A percentile compares a stretch with the other conserved stretches of the same genome.
These are phyloP conservation scores for Mucor piriformis DNA, from an alignment of 371 early-diverging fungal genomes.

Conservation along the genomic window DNA sequence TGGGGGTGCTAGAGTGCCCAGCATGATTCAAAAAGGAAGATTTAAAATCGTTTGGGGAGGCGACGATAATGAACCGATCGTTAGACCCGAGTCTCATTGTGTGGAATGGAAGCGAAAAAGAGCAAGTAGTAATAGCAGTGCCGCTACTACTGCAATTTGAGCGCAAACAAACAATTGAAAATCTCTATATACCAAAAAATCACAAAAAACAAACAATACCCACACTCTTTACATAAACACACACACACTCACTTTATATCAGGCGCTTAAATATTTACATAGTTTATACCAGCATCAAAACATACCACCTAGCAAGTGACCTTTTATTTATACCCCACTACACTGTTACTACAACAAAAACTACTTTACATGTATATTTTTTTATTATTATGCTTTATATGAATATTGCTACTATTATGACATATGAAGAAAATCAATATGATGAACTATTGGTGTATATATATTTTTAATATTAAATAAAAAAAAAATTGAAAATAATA, in stretches of 20 bases:
- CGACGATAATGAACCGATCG: constrained; percentile 10
- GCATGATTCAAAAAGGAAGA: constrained; percentile 42
- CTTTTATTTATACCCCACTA: not conserved
- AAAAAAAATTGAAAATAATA: constrained; percentile 3
- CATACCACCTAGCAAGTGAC: not conserved
- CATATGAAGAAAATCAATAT: not conserved
- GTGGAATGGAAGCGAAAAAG: constrained; percentile 37
- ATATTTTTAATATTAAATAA: not conserved
- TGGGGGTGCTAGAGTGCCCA: constrained; percentile 7
- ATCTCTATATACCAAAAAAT: not conserved
- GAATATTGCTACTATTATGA: not conserved
- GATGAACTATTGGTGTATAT: constrained; percentile 6
- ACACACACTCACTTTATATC: not conserved
- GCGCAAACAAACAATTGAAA: not conserved
- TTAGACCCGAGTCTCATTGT: constrained; percentile 8
- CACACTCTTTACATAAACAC: not conserved
- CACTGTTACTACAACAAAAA: not conserved
- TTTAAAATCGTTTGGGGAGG: constrained; percentile 44
- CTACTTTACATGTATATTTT: not conserved
- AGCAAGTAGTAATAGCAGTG: constrained; percentile 4
- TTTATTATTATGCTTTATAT: not conserved
- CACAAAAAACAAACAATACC: not conserved
- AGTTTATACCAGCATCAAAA: not conserved
- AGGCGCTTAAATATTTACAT: not conserved
- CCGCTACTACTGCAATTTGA: not conserved